Conservation (phyloP, 129 eudicot genomes). For the Scalesia atractyloides region DNA sequence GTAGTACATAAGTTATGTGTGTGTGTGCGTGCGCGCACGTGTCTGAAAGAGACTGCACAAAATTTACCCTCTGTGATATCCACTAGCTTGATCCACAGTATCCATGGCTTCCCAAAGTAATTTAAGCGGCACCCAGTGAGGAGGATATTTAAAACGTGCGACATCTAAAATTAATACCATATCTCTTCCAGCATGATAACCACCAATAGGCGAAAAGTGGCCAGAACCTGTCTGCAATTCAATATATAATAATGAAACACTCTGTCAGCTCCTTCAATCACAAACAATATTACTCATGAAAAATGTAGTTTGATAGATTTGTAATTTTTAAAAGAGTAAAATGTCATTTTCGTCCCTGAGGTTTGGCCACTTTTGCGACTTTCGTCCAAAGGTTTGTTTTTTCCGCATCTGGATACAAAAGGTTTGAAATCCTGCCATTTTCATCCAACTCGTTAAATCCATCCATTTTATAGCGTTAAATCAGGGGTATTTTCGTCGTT, state of each 20-base stretch:
- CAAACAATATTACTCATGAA: not conserved
- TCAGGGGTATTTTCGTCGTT: too few species aligned
- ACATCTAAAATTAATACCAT: constrained; percentile 88
- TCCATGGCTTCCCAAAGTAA: constrained; percentile 99
- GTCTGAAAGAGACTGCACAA: not conserved
- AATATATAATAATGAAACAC: not conserved
- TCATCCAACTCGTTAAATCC: too few species aligned
- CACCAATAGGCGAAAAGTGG: constrained; percentile 98
- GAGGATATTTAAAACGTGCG: constrained; percentile 93
- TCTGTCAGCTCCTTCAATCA: constrained; percentile 13
- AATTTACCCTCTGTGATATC: constrained; percentile 81
- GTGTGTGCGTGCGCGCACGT: not conserved
- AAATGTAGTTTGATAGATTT: constrained; percentile 15
- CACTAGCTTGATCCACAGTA: constrained; percentile 73
- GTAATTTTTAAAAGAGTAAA: not conserved
- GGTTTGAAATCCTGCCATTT: too few species aligned
- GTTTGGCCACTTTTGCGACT: too few species aligned
- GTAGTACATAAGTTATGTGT: not conserved
- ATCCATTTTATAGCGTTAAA: too few species aligned
- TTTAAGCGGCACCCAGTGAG: constrained; percentile 92
- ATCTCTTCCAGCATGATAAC: constrained; percentile 86
- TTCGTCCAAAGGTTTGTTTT: too few species aligned
- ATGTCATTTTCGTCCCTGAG: too few species aligned
- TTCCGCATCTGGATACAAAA: too few species aligned
- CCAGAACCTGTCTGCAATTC: constrained; percentile 84